phyloP scores from a whole-genome alignment of 306 rosid genomes.

The Erythrophleum fordii region DNA sequence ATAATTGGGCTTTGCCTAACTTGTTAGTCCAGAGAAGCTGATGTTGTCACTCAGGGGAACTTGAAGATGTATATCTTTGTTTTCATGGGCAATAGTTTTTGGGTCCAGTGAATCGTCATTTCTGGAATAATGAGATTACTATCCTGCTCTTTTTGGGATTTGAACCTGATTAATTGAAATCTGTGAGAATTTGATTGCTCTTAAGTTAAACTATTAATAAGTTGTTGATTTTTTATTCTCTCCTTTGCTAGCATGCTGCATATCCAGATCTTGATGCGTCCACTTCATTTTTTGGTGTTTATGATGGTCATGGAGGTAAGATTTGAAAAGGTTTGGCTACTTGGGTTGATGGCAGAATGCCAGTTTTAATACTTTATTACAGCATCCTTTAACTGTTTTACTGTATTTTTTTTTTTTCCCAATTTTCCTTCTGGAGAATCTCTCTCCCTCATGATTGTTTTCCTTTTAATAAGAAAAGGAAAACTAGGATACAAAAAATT shows the following conservation, averaged over 20 bases:
- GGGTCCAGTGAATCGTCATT: conserved; percentile 11
- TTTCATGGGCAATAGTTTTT: conserved; percentile 9
- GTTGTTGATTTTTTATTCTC: conserved; percentile 31
- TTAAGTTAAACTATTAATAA: conserved; percentile 5
- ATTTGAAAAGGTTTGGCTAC: conserved; percentile 37
- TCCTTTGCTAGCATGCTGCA: conserved; percentile 84
- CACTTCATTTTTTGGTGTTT: conserved; percentile 96
- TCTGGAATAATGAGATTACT: conserved; percentile 23
- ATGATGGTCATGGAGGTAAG: conserved; percentile 99
- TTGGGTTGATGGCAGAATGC: conserved; percentile 24
- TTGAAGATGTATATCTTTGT: conserved; percentile 11
- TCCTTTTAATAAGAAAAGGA: no score
- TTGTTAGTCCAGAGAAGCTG: conserved; percentile 9
- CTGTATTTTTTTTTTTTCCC: not conserved
- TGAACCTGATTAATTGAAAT: conserved; percentile 23
- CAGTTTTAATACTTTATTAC: conserved; percentile 19
- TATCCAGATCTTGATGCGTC: conserved; percentile 83
- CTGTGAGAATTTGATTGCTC: conserved; percentile 13
- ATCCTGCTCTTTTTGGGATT: conserved; percentile 19
- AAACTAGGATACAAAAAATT: no score
- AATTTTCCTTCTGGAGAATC: not conserved
- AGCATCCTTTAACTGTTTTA: conserved; percentile 4
- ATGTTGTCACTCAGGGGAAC: conserved; percentile 11
- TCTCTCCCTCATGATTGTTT: not conserved
- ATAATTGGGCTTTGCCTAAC: conserved; percentile 3